Evolutionary conservation across 129 eudicot genomes (phyloP).

Genomic region (Calendula officinalis): DNA sequence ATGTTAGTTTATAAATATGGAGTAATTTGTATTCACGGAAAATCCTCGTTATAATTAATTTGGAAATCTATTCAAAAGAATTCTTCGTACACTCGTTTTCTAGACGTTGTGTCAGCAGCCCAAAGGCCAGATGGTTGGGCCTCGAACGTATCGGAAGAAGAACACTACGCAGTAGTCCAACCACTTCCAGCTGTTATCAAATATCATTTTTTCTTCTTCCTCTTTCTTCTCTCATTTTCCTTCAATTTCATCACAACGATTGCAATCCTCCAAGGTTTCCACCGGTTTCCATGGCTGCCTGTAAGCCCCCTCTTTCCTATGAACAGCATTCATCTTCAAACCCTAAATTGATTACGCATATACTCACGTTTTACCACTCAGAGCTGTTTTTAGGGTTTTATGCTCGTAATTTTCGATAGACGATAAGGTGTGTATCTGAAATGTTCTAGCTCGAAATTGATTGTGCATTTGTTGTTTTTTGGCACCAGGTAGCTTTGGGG

Average conservation of each 20-base stretch:
- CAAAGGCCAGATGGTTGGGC: slow-evolving; percentile 25
- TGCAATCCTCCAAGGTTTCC: background rate
- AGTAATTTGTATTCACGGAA: too few relatives aligned
- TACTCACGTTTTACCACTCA: slow-evolving; percentile 1
- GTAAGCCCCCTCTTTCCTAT: slow-evolving; percentile 33
- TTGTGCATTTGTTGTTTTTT: slow-evolving; percentile 12
- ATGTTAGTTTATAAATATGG: too few relatives aligned
- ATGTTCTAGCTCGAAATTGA: background rate
- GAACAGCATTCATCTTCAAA: background rate
- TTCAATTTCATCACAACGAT: slow-evolving; percentile 6
- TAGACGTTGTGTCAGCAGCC: slow-evolving; percentile 1
- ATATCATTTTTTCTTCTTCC: background rate
- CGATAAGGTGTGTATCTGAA: background rate
- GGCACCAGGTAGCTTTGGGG: slow-evolving; percentile 59
- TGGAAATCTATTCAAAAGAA: too few relatives aligned
- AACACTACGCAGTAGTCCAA: slow-evolving; percentile 16
- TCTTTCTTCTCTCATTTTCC: background rate
- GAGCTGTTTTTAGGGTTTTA: slow-evolving; percentile 2
- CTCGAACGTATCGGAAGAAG: slow-evolving; percentile 34
- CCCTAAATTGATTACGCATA: slow-evolving; percentile 26
- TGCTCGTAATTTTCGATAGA: background rate
- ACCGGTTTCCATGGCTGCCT: slow-evolving; percentile 49
- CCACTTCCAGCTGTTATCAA: slow-evolving; percentile 22
- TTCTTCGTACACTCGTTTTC: too few relatives aligned
- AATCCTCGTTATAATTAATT: too few relatives aligned